A percentile compares a stretch with the other conserved stretches of the same genome.
These are phyloP conservation scores for Powellomyces hirtus DNA, from an alignment of 192 early-diverging fungal species.

Conservation along the genomic window DNA sequence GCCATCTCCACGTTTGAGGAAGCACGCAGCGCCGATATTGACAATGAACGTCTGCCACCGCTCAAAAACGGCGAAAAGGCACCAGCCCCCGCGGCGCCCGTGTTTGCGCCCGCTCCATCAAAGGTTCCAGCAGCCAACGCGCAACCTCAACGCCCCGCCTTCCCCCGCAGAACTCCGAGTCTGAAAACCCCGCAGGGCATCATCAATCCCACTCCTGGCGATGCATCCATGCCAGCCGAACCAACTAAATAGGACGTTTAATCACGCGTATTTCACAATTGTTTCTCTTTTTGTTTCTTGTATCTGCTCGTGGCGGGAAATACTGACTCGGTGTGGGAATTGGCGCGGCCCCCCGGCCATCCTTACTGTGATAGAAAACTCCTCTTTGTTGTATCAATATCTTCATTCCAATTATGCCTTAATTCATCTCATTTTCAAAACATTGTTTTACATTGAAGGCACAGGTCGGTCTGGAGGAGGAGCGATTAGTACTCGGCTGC, in stretches of 20 bases:
- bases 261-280: no score
- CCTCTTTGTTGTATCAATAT: no score
- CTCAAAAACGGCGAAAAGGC: slow-evolving; percentile 37
- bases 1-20: slow-evolving; percentile 91
- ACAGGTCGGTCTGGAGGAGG: no score
- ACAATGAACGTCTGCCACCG: slow-evolving; percentile 93
- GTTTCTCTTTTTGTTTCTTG: no score
- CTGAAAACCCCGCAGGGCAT: slow-evolving; percentile 28
- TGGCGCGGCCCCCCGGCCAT: no score
- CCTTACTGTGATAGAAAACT: no score
- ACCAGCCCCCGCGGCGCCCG: slow-evolving; percentile 46
- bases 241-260: slow-evolving; percentile 18
- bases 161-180: slow-evolving; percentile 19
- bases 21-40: slow-evolving; percentile 82
- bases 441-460: no score
- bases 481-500: no score
- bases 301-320: no score
- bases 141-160: slow-evolving; percentile 9
- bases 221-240: slow-evolving; percentile 22
- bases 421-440: no score
- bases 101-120: slow-evolving; percentile 34
- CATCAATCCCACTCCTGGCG: slow-evolving; percentile 22
- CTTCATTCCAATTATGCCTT: no score
- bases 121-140: background rate
- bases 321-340: no score